Percentiles rank a stretch among this genome's conserved stretches.
These are phyloP conservation scores for Cornus florida DNA, from an alignment of 148 eudicot genomes.

Conservation along the genomic window DNA sequence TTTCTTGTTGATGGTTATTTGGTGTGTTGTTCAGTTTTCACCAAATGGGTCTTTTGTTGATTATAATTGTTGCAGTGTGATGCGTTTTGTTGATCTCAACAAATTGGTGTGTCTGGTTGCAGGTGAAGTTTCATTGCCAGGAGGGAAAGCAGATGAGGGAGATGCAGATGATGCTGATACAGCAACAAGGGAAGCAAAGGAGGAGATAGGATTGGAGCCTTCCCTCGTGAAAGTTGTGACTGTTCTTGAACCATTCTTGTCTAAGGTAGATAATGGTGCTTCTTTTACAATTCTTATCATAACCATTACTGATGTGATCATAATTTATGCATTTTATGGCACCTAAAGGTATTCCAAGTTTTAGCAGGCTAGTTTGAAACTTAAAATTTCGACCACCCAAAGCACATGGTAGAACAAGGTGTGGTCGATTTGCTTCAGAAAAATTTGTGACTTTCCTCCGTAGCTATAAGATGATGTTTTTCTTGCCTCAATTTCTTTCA, in stretches of 20 bases:
- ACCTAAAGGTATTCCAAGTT: background rate
- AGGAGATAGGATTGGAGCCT: conserved; percentile 94
- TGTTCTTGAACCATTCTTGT: conserved; percentile 82
- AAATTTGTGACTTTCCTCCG: background rate
- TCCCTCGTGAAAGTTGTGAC: conserved; percentile 76
- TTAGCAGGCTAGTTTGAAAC: background rate
- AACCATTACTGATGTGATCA: background rate
- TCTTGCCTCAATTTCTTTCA: background rate
- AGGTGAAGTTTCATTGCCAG: conserved; percentile 96
- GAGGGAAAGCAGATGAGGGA: conserved; percentile 87
- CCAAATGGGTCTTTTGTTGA: background rate
- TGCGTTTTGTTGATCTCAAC: background rate
- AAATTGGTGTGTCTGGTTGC: conserved; percentile 13
- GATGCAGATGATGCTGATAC: conserved; percentile 75
- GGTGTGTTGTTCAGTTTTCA: background rate
- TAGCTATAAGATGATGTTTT: background rate
- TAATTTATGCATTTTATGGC: background rate
- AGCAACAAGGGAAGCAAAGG: conserved; percentile 84
- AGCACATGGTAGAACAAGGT: background rate
- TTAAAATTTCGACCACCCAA: background rate
- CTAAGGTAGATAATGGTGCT: conserved; percentile 53
- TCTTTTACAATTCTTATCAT: background rate
- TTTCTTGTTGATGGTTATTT: background rate
- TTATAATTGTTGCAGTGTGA: background rate
- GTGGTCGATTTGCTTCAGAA: background rate